A percentile compares a stretch with the other conserved stretches of the same genome.
These are phyloP conservation scores for Russula sp. DNA, from an alignment of 768 basidiomycete species.

Conservation along the genomic window DNA sequence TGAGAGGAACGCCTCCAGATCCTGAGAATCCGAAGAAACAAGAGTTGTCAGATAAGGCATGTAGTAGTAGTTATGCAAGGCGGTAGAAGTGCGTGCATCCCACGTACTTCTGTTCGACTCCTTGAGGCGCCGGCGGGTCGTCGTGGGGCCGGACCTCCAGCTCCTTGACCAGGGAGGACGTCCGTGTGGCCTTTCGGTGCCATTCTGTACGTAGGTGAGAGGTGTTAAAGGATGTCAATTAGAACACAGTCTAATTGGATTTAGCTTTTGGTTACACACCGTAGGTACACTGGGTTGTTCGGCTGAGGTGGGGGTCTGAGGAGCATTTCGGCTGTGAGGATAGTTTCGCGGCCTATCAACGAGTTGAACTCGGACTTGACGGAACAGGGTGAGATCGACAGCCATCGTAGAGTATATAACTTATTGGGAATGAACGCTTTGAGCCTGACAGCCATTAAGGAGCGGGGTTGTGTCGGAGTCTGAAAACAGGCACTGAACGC, in stretches of 20 bases:
- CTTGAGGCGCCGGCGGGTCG: no score
- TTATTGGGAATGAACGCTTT: no score
- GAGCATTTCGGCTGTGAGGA: no score
- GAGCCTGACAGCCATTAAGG: no score
- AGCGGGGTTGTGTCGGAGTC: no score
- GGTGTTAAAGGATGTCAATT: not conserved
- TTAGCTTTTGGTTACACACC: not conserved
- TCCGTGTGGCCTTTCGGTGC: no score
- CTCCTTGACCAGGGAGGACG: no score
- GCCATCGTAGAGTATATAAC: no score
- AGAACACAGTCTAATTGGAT: no score
- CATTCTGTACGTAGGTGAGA: not conserved
- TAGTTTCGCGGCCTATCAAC: no score
- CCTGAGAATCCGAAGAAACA: slow-evolving; percentile 38
- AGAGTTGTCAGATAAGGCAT: not conserved
- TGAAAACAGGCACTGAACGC: no score
- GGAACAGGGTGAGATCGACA: not conserved
- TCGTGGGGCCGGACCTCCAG: no score
- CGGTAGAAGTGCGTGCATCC: not conserved
- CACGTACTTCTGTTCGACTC: slow-evolving; percentile 73
- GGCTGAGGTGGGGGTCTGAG: not conserved
- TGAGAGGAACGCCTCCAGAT: slow-evolving; percentile 69
- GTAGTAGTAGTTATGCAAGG: not conserved
- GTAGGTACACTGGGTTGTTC: not conserved
- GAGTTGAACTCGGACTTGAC: not conserved